Base-by-base conservation (phyloP, 176 grass and related monocot genomes). In the Aegilops umbellulata region DNA sequence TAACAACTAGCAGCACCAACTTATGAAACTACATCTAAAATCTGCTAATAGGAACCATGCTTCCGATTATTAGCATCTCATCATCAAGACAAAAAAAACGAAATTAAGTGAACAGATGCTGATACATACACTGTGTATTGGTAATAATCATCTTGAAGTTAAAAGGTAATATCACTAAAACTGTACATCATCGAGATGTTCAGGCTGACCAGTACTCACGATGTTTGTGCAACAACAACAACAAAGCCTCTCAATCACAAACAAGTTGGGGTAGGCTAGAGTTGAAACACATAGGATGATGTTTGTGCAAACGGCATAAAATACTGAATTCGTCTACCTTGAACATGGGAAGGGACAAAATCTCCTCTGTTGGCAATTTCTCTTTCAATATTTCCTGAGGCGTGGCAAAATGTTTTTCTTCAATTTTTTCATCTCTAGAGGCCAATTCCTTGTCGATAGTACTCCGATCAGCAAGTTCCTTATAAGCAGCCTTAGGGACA, bases 261-360 rank as follows among this genome's bases (percentile, higher is more conserved):
- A 53, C 49, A 53, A 53, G 49, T 53, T 53, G 4, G 2, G 49
- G 49, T 53, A 53, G 49, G 49, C 49, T 53, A 53, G 49, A 53
- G 49, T 19, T 53, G 49, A 53, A 53, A 53, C 16, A 5, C 49
- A 53, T 53, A 53, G 16, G 16, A 53, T 19, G 69, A 80, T 63
- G 6, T 81, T 25, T 71, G 77, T 66, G 30, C 69, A 89, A 74
- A 83, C 69, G 36, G 60, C 76, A 87, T 80, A 39, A 42, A 46
- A 44, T 29, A 80, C 27, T 38, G 79, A 84, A 4, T 73, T 76
- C 31, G 64, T 38, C 32, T 93, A 98, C 95, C 95, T 95, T 94
- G 68, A 98, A 98, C 93, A 95, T 98, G 34, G 93, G 93, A 83
- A 95, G 93, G 79, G 91, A 98, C 84, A 95, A 85, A 91, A 98